Evolutionary conservation across 148 eudicot species (phyloP), one percentile per base, ranked within the genome.

Genomic region (Rhododendron henanense): DNA sequence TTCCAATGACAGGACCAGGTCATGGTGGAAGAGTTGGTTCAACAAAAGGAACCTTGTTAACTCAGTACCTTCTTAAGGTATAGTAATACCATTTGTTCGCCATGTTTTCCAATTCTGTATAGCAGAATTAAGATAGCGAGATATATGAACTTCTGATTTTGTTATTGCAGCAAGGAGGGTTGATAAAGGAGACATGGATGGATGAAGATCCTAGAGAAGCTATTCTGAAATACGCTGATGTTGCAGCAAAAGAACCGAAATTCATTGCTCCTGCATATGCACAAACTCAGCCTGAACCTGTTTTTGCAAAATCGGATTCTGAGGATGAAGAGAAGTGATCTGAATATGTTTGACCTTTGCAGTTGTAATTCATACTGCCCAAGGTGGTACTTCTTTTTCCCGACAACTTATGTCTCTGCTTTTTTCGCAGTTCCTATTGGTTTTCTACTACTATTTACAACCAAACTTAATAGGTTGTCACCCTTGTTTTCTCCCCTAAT

Each of bases 151-250:
- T 67, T 25, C 59, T 77, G 45, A 57, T 50, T 69, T 31, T 87
- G 86, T 23, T 55, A 7, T 92, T 91, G 86, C 98, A 97, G 99
- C 88, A 95, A 95, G 99, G 99, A 86, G 99, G 99, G 59, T 79
- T 95, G 98, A 89, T 95, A 82, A 95, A 96, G 91, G 99, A 96
- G 88, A 95, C 98, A 39, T 95, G 99, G 99, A 95, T 95, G 99
- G 98, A 97, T 0, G 98, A 97, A 90, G 99, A 97, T 89, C 99
- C 99, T 39, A 93, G 99, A 90, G 99, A 95, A 90, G 99, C 99
- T 86, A 97, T 97, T 83, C 89, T 97, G 31, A 95, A 95, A 86
- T 93, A 95, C 89, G 98, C 98, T 8, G 98, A 97, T 86, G 98
- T 82, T 86, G 99, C 98, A 39, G 94, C 91, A 35, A 95, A 97